Base-by-base conservation (phyloP, 163 green algal genomes). In the Smithsoniella earleae region DNA sequence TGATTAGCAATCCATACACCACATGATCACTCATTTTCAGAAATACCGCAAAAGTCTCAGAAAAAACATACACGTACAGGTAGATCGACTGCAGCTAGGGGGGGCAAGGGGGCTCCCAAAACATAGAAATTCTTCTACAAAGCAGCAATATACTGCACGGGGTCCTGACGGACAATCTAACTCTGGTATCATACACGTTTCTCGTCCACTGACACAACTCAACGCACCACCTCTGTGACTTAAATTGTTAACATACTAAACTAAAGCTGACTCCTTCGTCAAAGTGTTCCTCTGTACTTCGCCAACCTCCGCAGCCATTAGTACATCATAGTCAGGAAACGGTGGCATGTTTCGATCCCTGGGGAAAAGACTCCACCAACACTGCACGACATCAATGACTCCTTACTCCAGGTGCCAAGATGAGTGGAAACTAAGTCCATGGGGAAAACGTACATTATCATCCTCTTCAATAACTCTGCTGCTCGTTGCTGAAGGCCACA, bases 401-500 rank as follows among this genome's bases (percentile, higher is more conserved):
- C 22, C 16, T 1, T 20, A n/a, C n/a, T n/a, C n/a, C n/a, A n/a
- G n/a, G n/a, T n/a, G n/a, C n/a, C n/a, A n/a, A n/a, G n/a, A n/a
- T n/a, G n/a, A n/a, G n/a, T n/a, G n/a, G n/a, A n/a, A 13, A 30
- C 16, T 13, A 28, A 65, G 40, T 49, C 40, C 16, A 20, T 27
- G 16, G 52, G 8, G 22, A 65, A 36, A 69, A 34, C 58, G 25
- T 13, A 69, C 58, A 36, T n/a, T 33, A 69, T 25, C 58, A 69
- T 69, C 5, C 58, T 30, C 1, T 31, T 30, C 25, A 69, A 33
- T 4, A 69, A 33, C 58, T 69, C 58, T 16, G 34, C 27, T n/a
- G 58, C 58, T n/a, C 58, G 58, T 34, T 69, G 58, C 58, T 69
- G 58, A 8, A 43, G 58, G 31, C 58, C 58, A 34, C 58, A 69